Base-by-base conservation (phyloP, 148 eudicot species). In the Euryodendron excelsum region DNA sequence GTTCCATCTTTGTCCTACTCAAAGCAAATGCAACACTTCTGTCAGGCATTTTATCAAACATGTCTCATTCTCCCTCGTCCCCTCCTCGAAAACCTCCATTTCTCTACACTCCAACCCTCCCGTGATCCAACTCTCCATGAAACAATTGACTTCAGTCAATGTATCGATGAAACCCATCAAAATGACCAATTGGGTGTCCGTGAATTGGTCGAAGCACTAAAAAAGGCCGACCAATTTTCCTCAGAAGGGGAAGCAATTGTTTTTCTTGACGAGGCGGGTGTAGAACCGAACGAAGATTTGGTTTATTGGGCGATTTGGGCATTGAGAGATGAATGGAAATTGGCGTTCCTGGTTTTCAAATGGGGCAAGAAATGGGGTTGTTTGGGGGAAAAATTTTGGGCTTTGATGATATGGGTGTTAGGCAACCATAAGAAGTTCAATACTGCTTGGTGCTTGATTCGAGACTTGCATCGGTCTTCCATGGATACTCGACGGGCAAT, bases 341-440 rank as follows among this genome's bases (percentile, higher is more conserved):
- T 84, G 82, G 93, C 92, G 52, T 83, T 91, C 33, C 72, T 93
- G 79, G 89, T 81, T 44, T 93, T 91, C 67, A 85, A 89, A 73
- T 91, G 91, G 93, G 86, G 82, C 66, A 82, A 74, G 78, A 91
- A 86, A 77, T 84, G 89, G 84, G 84, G 82, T 74, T 89, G 85
- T 67, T 69, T 66, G 37, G 81, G 61, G 79, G 92, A 85, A 21
- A 87, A 85, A 60, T 70, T 72, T 12, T 83, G 90, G 85, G 81
- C 84, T 82, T 90, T 93, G 90, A 87, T 93, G 78, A 85, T 91
- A 63, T 93, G 98, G 97, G 86, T 95, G 3, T 83, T 95, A 92
- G 97, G 96, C 37, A 84, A 80, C 58, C 89, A 90, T 80, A 82
- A 82, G 34, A 89, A 90, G 84, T 93, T 95, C 70, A 85, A 79